Base-by-base conservation (phyloP, 768 basidiomycete species). In the Nevesoporus exiguus region DNA sequence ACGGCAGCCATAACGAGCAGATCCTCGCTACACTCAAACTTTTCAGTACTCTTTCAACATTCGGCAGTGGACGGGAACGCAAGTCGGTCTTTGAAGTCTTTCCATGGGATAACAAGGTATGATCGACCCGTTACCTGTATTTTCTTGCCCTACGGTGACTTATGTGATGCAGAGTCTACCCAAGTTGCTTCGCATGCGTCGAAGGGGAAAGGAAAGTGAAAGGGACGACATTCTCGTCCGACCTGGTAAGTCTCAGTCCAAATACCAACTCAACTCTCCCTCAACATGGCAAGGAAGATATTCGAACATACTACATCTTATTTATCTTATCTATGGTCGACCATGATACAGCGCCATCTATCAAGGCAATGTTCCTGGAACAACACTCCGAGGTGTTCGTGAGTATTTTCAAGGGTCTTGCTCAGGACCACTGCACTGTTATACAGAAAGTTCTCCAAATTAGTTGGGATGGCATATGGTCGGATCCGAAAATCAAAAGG, bases 51-150 rank as follows among this genome's bases (percentile, higher is more conserved):
- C 76, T 91, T 60, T 83, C 86, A 2, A 65, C 67, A 0, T 91
- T 86, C 63, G 84, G 78, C 2, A 79, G 86, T 22, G 87, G 88
- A 17, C 71, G 77, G 22, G 88, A 91, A 57, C 77, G 80, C 47
- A 85, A 80, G 57, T 62, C 74, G 0, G 74, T 89, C 2, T 68
- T 85, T 25, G 90, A 91, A 50, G 75, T 75, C 0, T 90, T 93
- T 68, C 80, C 82, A 7, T 93, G 90, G 90, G 88, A 89, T 53
- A 76, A 78, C 29, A 92, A 90, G 77, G 90, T 85, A 49, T n/a
- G n/a, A n/a, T n/a, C n/a, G n/a, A 2, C 70, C 1, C 7, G 11
- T 36, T 15, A 15, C 5, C 31, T 21, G 11, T 27, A 11, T 54
- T 9, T 39, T 3, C 27, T 19, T 17, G 0, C 24, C 19, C 11